Conservation (phyloP, 2,329 filamentous ascomycete genomes). For the Aureobasidium musti region DNA sequence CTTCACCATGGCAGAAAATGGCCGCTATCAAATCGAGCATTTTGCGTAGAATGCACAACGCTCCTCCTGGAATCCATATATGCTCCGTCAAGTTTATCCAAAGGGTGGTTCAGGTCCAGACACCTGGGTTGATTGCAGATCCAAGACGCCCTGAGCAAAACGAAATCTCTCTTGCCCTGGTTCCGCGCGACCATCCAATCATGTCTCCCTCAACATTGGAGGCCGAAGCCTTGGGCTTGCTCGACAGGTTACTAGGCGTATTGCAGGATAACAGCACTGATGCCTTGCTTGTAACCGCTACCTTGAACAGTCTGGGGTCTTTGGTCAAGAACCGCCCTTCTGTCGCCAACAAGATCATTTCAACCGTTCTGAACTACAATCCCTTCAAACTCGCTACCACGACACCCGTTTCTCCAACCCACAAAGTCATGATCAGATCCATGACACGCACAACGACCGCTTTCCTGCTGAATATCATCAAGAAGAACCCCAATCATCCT, state of each 20-base stretch:
- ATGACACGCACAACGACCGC: constrained; percentile 93
- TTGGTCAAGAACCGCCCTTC: constrained; percentile 79
- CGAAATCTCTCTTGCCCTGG: constrained; percentile 83
- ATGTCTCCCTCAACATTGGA: constrained; percentile 80
- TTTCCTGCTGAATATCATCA: constrained; percentile 78
- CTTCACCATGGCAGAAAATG: constrained; percentile 83
- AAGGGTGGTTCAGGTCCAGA: constrained; percentile 88
- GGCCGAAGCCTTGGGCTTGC: constrained; percentile 85
- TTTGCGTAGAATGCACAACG: constrained; percentile 81
- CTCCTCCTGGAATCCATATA: constrained; percentile 74
- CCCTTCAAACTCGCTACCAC: constrained; percentile 71
- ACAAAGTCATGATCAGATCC: constrained; percentile 81
- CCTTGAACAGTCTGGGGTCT: constrained; percentile 81
- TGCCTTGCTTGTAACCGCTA: constrained; percentile 84
- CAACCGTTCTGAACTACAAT: constrained; percentile 85
- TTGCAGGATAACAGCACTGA: constrained; percentile 88
- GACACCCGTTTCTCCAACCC: constrained; percentile 73
- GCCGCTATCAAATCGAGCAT: constrained; percentile 85
- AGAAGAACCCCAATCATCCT: constrained; percentile 80
- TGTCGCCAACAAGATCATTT: constrained; percentile 81
- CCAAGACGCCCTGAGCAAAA: constrained; percentile 74
- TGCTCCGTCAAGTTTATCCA: constrained; percentile 98
- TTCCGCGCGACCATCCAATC: constrained; percentile 78
- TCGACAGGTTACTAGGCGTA: constrained; percentile 82
- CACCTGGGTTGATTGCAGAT: constrained; percentile 76